Base-by-base conservation (phyloP, 768 basidiomycete species). In the Collybiopsis confluens region DNA sequence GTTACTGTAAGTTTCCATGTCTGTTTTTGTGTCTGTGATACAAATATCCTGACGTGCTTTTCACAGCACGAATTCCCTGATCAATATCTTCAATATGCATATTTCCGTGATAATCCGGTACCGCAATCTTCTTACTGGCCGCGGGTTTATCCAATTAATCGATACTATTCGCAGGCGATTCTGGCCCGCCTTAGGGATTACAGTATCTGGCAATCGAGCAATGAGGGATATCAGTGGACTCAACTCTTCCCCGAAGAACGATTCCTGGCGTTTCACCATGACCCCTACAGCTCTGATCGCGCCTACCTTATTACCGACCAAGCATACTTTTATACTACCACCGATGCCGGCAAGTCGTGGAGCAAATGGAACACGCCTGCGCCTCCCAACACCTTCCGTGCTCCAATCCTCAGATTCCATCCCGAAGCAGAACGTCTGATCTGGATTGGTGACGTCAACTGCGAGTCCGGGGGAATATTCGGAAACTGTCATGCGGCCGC, bases 171-270 rank as follows among this genome's bases (percentile, higher is more conserved):
- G 52, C 61, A 91, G 81, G 94, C 93, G 0, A 80, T 98, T 52
- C 80, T 99, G 27, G 83, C 91, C 37, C 86, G 90, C 5, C 78
- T 97, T 2, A 65, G 67, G 1, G 93, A 98, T 62, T 68, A 82
- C 56, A 77, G 81, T 0, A 76, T 98, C 51, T 98, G 92, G 92
- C 94, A 98, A 72, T 97, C 93, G 1, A 83, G 82, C 61, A 98
- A 94, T 64, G 95, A 99, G 68, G 97, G 96, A 1, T 93, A 92
- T 68, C 85, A 85, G 0, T 99, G 96, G 95, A 76, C 77, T 40
- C 85, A 83, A 55, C 76, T 86, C 13, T 71, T 67, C 63, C 76
- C 81, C 0, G 74, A 72, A 1, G 75, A 86, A 55, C 79, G 75
- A 15, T 89, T 98, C 73, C 70, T 97, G 33, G 85, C 79, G 0